A percentile compares a stretch with the other conserved stretches of the same genome.
These are phyloP conservation scores for Daldinia sp. DNA, from an alignment of 2,329 filamentous ascomycete genomes.

Conservation along the genomic window DNA sequence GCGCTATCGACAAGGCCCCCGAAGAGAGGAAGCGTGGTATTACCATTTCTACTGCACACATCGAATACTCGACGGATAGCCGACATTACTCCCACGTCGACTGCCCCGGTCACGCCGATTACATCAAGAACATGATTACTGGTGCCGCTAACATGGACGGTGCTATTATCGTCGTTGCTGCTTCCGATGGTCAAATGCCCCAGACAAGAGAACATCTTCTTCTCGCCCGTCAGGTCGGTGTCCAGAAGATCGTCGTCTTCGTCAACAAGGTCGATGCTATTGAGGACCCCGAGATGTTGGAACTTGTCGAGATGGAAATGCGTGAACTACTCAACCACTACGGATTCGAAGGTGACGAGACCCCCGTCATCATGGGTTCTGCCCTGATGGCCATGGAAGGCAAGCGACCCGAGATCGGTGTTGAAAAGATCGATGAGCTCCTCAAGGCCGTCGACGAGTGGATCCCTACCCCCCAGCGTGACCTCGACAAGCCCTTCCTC, in stretches of 20 bases:
- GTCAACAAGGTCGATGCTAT: conserved; percentile 99
- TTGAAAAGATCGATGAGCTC: conserved; percentile 88
- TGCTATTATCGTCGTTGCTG: conserved; percentile 97
- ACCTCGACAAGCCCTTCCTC: conserved; percentile 97
- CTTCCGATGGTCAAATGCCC: conserved; percentile 99
- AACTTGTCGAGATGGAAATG: conserved; percentile 99
- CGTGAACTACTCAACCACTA: conserved; percentile 92
- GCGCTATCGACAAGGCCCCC: conserved; percentile 97
- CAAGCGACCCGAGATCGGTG: conserved; percentile 86
- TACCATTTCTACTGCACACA: conserved; percentile 97
- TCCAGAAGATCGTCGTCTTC: conserved; percentile 97
- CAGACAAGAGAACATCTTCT: conserved; percentile 99
- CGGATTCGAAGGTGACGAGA: conserved; percentile 97
- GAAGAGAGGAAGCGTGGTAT: conserved; percentile 99
- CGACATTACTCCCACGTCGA: conserved; percentile 99
- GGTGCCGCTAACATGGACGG: conserved; percentile 99
- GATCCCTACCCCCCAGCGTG: conserved; percentile 95
- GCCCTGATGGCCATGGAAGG: conserved; percentile 92
- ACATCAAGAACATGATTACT: conserved; percentile 99
- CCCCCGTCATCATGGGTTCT: conserved; percentile 95
- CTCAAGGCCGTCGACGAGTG: conserved; percentile 89
- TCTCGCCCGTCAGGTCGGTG: conserved; percentile 96
- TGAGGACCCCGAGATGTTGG: conserved; percentile 98
- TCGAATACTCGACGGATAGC: conserved; percentile 94
- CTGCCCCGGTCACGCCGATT: conserved; percentile 99